Base-by-base conservation (phyloP, 371 early-diverging fungal species). In the Syncephalis plumigaleata region DNA sequence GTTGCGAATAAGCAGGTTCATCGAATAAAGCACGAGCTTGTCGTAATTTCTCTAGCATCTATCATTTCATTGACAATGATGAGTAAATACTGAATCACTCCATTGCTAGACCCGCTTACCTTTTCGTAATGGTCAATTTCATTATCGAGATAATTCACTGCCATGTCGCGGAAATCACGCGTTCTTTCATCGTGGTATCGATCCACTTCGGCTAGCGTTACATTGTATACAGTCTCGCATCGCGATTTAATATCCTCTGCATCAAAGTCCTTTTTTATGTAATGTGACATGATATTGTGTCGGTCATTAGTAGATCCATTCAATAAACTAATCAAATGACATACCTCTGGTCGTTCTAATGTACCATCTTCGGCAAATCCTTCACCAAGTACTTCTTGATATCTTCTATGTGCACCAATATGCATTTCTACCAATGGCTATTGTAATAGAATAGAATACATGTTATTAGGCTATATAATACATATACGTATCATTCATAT, bases 151-250 rank as follows among this genome's bases (percentile, higher is more conserved):
- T 58, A 63, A 11, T 55, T 51, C 13, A 52, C 57, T 5, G 63
- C 60, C 24, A 52, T 55, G n/a, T 56, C 58, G 36, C 54, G 49
- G 47, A 63, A 63, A 42, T 65, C 66, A 27, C 55, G 54, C 40
- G 59, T 56, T 24, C 60, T 55, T 36, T 65, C 63, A 39, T 65
- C 63, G 24, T 65, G 66, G 25, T 53, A 57, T 5, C 58, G 58
- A 47, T 65, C 58, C 27, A 65, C 55, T 47, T 65, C 66, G 20
- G 66, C 61, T 16, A 66, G 45, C 0, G 63, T 59, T 3, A 66
- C 61, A 37, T 66, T 66, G 39, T 61, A 66, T 23, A 66, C 66
- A 0, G 66, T 66, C 22, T 66, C 66, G 36, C 66, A 66, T 22
- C 66, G 49, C 3, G 66, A 66, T 40, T 59, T 58, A 36, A 66